phyloP scores from a whole-genome alignment of 495 filamentous ascomycete genomes.

The Annulohypoxylon nitens region DNA sequence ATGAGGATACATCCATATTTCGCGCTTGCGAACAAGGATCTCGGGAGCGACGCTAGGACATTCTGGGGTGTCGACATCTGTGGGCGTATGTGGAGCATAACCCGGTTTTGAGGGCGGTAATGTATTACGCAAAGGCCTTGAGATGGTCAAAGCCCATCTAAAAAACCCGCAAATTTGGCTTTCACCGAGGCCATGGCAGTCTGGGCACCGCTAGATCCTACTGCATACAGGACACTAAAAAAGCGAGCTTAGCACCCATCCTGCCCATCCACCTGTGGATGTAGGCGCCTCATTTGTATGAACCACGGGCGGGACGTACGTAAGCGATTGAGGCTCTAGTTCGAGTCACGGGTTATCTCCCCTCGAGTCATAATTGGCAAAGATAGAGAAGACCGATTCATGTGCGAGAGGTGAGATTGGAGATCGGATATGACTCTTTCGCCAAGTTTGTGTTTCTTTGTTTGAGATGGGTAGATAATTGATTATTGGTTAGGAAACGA shows the following conservation, averaged over 20 bases:
- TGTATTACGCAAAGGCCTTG: slow-evolving; percentile 28
- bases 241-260: neutral
- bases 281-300: slow-evolving; percentile 11
- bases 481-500: slow-evolving; percentile 29
- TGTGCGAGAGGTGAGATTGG: slow-evolving; percentile 24
- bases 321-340: slow-evolving; percentile 32
- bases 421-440: slow-evolving; percentile 33
- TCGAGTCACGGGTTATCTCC: slow-evolving; percentile 26
- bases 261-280: neutral
- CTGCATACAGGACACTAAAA: slow-evolving; percentile 36
- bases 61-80: slow-evolving; percentile 27
- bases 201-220: slow-evolving; percentile 3
- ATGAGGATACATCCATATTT: slow-evolving; percentile 21
- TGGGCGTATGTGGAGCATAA: slow-evolving; percentile 26
- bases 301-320: slow-evolving; percentile 10
- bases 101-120: slow-evolving; percentile 33
- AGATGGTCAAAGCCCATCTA: slow-evolving; percentile 32
- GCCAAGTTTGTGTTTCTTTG: slow-evolving; percentile 19
- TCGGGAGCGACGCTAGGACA: slow-evolving; percentile 24
- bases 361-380: slow-evolving; percentile 36
- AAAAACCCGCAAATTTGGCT: slow-evolving; percentile 45
- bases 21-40: slow-evolving; percentile 34
- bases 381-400: slow-evolving; percentile 10
- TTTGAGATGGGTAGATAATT: slow-evolving; percentile 1
- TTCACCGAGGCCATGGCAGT: slow-evolving; percentile 32